phyloP scores from a whole-genome alignment of 2,329 filamentous ascomycete genomes.

The Seiridium unicorne region DNA sequence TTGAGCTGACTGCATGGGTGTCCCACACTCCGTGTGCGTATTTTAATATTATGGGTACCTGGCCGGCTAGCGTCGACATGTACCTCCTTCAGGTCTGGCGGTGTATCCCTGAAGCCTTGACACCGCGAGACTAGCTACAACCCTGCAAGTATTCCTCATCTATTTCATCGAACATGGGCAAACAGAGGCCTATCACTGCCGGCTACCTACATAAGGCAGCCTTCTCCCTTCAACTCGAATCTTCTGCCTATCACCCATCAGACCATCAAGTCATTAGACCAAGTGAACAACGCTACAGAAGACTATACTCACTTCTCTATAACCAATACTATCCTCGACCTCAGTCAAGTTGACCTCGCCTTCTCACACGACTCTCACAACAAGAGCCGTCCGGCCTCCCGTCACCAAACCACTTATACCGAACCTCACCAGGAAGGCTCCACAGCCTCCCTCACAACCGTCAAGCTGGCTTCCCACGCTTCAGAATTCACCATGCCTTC shows the following conservation, averaged over 20 bases:
- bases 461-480: slow-evolving; percentile 7
- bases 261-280: slow-evolving; percentile 14
- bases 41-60: slow-evolving; percentile 13
- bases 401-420: too few relatives aligned
- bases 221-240: slow-evolving; percentile 21
- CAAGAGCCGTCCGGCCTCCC: neutral
- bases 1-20: slow-evolving; percentile 23
- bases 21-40: neutral
- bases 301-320: slow-evolving; percentile 22
- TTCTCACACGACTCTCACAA: slow-evolving; percentile 4
- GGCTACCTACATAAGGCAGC: slow-evolving; percentile 26
- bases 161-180: slow-evolving; percentile 12
- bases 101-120: slow-evolving; percentile 20
- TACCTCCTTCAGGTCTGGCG: slow-evolving; percentile 21
- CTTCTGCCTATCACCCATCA: slow-evolving; percentile 17
- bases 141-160: slow-evolving; percentile 21
- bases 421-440: too few relatives aligned
- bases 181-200: slow-evolving; percentile 21
- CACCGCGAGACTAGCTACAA: slow-evolving; percentile 13
- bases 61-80: slow-evolving; percentile 15
- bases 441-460: neutral
- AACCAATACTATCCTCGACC: slow-evolving; percentile 10
- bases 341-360: neutral
- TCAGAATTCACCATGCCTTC: slow-evolving; percentile 47
- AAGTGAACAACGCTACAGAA: slow-evolving; percentile 10